These are phyloP conservation scores for Euphrasia confusa DNA, from an alignment of 257 asterid species.

Conservation along the genomic window DNA sequence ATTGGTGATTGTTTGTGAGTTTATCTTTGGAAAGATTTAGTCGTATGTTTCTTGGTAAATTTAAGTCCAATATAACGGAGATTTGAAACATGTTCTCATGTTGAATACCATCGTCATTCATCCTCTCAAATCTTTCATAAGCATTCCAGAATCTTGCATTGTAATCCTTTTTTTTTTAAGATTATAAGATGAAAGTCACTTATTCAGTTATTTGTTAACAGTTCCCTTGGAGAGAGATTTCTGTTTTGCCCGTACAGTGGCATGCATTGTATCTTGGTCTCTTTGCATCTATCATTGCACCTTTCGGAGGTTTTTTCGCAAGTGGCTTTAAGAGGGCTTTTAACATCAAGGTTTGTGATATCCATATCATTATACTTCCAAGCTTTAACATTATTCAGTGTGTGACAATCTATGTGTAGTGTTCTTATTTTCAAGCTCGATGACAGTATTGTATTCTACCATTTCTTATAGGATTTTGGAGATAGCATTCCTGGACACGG, in stretches of 20 bases:
- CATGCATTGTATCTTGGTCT: no score
- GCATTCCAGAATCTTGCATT: background rate
- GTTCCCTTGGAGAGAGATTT: slow-evolving; percentile 67
- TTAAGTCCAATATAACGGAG: background rate
- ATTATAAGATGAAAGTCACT: slow-evolving; percentile 1
- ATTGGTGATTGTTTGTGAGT: background rate
- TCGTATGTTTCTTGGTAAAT: background rate
- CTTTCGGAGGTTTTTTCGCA: no score
- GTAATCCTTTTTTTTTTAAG: slow-evolving; percentile 13
- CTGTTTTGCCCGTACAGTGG: slow-evolving; percentile 73
- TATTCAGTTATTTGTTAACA: slow-evolving; percentile 29
- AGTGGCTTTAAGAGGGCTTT: no score
- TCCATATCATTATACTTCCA: no score
- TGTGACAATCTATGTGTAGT: no score
- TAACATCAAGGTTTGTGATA: no score
- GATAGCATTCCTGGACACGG: no score
- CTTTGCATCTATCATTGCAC: no score
- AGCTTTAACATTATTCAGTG: no score
- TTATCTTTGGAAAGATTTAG: slow-evolving; percentile 3
- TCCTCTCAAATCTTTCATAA: background rate
- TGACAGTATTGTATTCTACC: no score
- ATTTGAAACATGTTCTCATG: background rate
- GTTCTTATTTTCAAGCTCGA: no score
- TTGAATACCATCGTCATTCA: background rate
- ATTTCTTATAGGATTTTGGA: no score